Conservation (phyloP, 225 moss, liverwort and hornwort genomes). For the Physcomitrium patens region DNA sequence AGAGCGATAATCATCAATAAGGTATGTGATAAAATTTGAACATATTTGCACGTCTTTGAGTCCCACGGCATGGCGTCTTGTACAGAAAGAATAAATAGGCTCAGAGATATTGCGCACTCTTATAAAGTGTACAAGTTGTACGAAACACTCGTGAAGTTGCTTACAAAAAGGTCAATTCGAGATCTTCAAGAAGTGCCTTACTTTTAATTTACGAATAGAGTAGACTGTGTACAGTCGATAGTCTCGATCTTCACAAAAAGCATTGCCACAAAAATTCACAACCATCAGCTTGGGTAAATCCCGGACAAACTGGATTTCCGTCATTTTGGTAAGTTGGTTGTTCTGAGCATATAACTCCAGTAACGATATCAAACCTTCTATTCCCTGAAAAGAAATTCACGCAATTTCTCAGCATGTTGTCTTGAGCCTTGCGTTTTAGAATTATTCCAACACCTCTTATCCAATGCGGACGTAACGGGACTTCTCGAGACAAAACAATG, state of each 20-base stretch:
- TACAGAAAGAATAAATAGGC: neutral
- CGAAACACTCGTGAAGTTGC: no score
- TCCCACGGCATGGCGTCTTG: neutral
- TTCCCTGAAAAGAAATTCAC: conserved; percentile 58
- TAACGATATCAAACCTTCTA: conserved; percentile 74
- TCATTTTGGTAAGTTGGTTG: conserved; percentile 60
- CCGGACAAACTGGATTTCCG: conserved; percentile 66
- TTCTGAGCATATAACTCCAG: conserved; percentile 96
- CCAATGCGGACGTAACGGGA: neutral
- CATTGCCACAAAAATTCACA: conserved; percentile 79
- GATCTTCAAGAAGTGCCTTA: conserved; percentile 28
- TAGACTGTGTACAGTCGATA: conserved; percentile 84
- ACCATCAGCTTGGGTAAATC: conserved; percentile 87
- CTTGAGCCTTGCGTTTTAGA: neutral
- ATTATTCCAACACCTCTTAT: no score
- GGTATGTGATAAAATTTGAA: neutral
- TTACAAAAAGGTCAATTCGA: conserved; percentile 3
- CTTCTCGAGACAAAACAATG: neutral
- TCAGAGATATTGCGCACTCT: neutral
- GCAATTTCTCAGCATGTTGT: conserved; percentile 19
- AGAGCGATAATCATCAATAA: conserved; percentile 17
- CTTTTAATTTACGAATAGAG: conserved; percentile 82
- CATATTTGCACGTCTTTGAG: neutral
- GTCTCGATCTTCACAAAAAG: conserved; percentile 66
- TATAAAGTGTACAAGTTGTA: neutral